These are phyloP conservation scores for Leptographium wingfieldii DNA, from an alignment of 2,329 filamentous ascomycete genomes.

Conservation along the genomic window DNA sequence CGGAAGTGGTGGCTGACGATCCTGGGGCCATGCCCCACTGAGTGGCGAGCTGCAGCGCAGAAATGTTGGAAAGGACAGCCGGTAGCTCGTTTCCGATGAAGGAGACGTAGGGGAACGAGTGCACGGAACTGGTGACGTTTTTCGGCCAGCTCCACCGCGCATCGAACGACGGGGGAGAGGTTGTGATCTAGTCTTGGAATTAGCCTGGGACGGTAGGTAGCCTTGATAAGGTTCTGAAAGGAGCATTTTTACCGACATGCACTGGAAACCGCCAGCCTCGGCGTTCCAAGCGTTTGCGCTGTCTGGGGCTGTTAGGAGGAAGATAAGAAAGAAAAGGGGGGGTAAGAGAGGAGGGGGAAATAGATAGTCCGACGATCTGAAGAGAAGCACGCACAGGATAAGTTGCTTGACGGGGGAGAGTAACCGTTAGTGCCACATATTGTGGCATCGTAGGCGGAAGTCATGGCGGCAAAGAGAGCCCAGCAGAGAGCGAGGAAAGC, in stretches of 20 bases:
- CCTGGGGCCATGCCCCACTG: background rate
- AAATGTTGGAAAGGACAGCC: background rate
- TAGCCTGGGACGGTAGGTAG: background rate
- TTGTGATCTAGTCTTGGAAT: background rate
- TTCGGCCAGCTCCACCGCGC: background rate
- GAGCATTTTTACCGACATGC: background rate
- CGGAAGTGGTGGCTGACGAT: background rate
- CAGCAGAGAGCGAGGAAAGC: background rate
- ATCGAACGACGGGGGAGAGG: background rate
- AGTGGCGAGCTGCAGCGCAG: background rate
- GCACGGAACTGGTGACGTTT: background rate
- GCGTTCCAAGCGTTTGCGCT: constrained; percentile 2
- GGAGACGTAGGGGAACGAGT: constrained; percentile 1
- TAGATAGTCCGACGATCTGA: background rate
- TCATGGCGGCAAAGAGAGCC: background rate
- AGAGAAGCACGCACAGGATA: background rate
- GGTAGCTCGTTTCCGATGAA: background rate
- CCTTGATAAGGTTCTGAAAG: background rate
- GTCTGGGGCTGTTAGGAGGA: background rate
- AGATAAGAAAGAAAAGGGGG: too few relatives aligned
- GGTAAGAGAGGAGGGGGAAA: background rate
- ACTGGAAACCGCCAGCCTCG: background rate
- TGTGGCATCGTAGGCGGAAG: background rate
- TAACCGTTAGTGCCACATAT: constrained; percentile 1
- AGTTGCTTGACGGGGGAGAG: background rate